phyloP scores from a whole-genome alignment of 495 filamentous ascomycete species.

The Aspergillus ellipticus region DNA sequence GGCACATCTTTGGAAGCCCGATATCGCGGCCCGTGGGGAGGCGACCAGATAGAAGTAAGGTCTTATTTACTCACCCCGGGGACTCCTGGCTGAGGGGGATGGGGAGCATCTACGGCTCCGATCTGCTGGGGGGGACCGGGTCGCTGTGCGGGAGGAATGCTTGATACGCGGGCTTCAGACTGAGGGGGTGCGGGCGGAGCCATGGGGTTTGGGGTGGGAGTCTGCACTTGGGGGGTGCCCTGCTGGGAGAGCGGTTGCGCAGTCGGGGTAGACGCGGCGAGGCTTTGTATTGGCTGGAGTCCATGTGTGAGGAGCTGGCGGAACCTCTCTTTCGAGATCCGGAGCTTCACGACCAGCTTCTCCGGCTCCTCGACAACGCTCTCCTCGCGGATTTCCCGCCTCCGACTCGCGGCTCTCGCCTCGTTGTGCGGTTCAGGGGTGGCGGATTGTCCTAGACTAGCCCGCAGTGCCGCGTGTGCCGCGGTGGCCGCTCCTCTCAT shows the following conservation, averaged over 20 bases:
- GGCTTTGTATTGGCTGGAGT: conserved; percentile 21
- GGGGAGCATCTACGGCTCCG: conserved; percentile 60
- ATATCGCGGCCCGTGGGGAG: conserved; percentile 5
- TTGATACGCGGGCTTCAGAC: conserved; percentile 32
- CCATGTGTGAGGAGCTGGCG: conserved; percentile 57
- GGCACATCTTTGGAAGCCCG: conserved; percentile 2
- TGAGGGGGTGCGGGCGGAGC: conserved; percentile 51
- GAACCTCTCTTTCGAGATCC: conserved; percentile 58
- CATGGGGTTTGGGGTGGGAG: conserved; percentile 57
- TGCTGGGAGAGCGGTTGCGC: conserved; percentile 45
- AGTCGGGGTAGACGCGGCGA: conserved; percentile 19
- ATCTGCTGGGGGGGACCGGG: conserved; percentile 47
- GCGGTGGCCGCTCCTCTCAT: conserved; percentile 82
- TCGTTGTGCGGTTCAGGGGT: conserved; percentile 82
- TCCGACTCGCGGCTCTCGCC: conserved; percentile 60
- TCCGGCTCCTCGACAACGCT: conserved; percentile 58
- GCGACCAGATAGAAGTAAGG: conserved; percentile 3
- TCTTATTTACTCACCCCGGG: conserved; percentile 51
- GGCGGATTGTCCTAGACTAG: conserved; percentile 78
- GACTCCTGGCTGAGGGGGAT: conserved; percentile 52
- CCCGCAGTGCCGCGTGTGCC: conserved; percentile 67
- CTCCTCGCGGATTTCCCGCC: conserved; percentile 65
- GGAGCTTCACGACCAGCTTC: conserved; percentile 68
- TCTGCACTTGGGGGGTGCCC: conserved; percentile 48
- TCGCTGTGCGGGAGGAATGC: conserved; percentile 22